These are phyloP conservation scores for Suhomyces xylopsoci DNA, from an alignment of 805 yeast genomes.

Conservation along the genomic window DNA sequence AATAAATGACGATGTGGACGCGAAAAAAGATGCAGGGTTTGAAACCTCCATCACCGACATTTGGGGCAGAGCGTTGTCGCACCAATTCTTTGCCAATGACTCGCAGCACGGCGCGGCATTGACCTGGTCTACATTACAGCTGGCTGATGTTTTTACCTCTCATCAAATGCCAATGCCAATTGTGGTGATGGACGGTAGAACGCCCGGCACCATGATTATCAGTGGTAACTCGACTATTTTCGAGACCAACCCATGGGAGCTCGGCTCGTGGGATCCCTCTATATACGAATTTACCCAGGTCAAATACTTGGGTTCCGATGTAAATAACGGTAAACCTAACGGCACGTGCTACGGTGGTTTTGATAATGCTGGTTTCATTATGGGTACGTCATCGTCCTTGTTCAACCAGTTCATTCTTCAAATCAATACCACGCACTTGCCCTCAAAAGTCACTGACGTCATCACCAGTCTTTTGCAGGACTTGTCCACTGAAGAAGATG, in stretches of 20 bases:
- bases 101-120: constrained; percentile 25
- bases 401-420: constrained; percentile 23
- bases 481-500: constrained; percentile 45
- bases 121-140: constrained; percentile 22
- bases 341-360: constrained; percentile 21
- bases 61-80: constrained; percentile 42
- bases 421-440: constrained; percentile 14
- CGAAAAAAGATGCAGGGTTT: constrained; percentile 36
- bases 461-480: constrained; percentile 21
- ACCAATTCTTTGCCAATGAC: constrained; percentile 34
- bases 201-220: constrained; percentile 19
- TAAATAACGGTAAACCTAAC: constrained; percentile 15
- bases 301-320: constrained; percentile 23
- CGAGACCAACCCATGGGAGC: constrained; percentile 24
- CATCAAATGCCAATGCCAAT: constrained; percentile 29
- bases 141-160: constrained; percentile 16
- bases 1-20: constrained; percentile 26
- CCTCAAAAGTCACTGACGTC: constrained; percentile 17
- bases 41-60: constrained; percentile 38
- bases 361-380: constrained; percentile 25
- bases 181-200: constrained; percentile 25
- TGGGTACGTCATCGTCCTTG: constrained; percentile 25
- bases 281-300: constrained; percentile 20
- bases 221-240: constrained; percentile 27
- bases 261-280: constrained; percentile 30